These are phyloP conservation scores for Nannizziopsis arthrosporioides DNA, from an alignment of 2,329 filamentous ascomycete genomes.

Conservation along the genomic window DNA sequence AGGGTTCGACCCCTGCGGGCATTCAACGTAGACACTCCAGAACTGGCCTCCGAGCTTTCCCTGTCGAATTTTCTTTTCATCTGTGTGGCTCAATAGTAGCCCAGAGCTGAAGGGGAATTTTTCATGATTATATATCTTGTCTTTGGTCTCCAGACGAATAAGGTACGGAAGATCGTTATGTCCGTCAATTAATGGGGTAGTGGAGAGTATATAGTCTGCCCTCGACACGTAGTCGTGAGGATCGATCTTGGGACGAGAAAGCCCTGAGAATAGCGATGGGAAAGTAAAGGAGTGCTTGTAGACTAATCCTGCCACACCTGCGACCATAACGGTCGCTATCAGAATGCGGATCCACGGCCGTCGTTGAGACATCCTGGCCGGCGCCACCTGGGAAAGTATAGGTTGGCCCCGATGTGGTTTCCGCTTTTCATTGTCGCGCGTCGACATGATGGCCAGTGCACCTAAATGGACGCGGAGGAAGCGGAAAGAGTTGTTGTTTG, in stretches of 20 bases:
- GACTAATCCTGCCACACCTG: neutral
- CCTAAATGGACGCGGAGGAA: no score
- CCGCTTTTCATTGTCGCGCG: no score
- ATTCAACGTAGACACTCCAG: slow-evolving; percentile 24
- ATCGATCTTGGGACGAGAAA: neutral
- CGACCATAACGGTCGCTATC: neutral
- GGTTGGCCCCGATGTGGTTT: no score
- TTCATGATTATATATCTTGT: slow-evolving; percentile 20
- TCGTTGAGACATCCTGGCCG: neutral
- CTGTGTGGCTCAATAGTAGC: slow-evolving; percentile 19
- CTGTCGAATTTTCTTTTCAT: slow-evolving; percentile 20
- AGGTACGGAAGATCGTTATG: slow-evolving; percentile 25
- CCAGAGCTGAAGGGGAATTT: slow-evolving; percentile 16
- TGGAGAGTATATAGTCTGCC: slow-evolving; percentile 14
- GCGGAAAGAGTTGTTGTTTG: no score
- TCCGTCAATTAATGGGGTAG: slow-evolving; percentile 23
- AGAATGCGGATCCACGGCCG: neutral
- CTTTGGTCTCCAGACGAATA: slow-evolving; percentile 18
- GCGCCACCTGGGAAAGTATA: neutral
- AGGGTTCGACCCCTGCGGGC: slow-evolving; percentile 13
- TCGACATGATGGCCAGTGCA: no score
- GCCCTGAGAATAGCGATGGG: neutral
- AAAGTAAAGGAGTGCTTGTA: neutral
- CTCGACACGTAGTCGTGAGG: slow-evolving; percentile 8
- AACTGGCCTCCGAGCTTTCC: slow-evolving; percentile 25